Percentiles rank a stretch among this genome's conserved stretches.
phyloP scores from a whole-genome alignment of 2,329 filamentous ascomycete genomes.

The Ciborinia camelliae region DNA sequence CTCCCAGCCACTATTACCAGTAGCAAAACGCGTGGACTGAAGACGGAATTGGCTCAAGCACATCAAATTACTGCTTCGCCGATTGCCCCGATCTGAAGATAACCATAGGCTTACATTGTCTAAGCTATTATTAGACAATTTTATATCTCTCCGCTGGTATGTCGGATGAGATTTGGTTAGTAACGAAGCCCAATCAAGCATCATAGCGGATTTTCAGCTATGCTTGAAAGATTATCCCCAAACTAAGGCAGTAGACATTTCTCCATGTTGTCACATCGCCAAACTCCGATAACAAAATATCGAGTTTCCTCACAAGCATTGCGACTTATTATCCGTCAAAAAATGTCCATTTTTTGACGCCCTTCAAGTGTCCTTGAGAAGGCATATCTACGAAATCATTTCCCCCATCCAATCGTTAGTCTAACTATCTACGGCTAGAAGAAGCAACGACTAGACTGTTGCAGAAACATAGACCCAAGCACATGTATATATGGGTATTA shows the following conservation, averaged over 20 bases:
- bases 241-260: not conserved
- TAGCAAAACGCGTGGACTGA: not conserved
- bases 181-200: not conserved
- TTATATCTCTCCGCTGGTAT: not conserved
- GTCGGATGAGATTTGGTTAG: not conserved
- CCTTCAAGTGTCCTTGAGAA: not conserved
- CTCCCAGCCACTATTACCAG: slow-evolving; percentile 5
- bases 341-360: not conserved
- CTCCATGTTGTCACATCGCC: not conserved
- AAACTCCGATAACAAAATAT: not conserved
- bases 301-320: not conserved
- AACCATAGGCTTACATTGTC: not conserved
- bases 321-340: not conserved
- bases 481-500: not conserved
- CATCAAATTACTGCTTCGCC: slow-evolving; percentile 16
- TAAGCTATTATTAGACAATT: not conserved
- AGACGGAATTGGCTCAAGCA: not conserved
- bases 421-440: not conserved
- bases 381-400: not conserved
- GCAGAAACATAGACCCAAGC: not conserved
- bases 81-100: not conserved
- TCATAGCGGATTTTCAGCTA: not conserved
- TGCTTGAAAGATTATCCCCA: not conserved
- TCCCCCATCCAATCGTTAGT: not conserved
- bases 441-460: not conserved